These are phyloP conservation scores for Datura wrightii DNA, from an alignment of 257 asterid species.

Conservation along the genomic window DNA sequence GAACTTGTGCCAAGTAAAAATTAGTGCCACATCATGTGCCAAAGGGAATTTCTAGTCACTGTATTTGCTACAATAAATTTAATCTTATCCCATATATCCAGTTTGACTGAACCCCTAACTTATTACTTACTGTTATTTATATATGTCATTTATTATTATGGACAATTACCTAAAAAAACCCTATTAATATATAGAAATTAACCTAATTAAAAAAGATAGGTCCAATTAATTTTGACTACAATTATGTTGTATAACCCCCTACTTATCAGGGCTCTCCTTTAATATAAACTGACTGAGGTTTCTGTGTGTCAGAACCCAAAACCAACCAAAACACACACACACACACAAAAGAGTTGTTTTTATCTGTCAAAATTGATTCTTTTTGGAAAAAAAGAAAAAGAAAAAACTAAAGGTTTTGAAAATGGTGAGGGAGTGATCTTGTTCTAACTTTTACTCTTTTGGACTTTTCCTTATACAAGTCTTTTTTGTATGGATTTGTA, in stretches of 20 bases:
- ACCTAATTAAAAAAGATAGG: too few species aligned
- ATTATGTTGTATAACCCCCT: neutral
- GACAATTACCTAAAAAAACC: too few species aligned
- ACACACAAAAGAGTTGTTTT: slow-evolving; percentile 24
- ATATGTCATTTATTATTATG: too few species aligned
- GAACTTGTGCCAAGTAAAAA: slow-evolving; percentile 15
- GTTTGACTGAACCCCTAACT: too few species aligned
- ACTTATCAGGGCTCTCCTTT: neutral
- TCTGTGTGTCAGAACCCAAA: slow-evolving; percentile 53
- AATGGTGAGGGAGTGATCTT: slow-evolving; percentile 46
- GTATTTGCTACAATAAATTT: neutral
- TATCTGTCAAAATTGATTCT: slow-evolving; percentile 27
- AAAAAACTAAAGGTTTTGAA: slow-evolving; percentile 39
- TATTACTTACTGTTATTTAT: neutral
- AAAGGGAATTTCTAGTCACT: neutral
- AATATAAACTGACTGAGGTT: slow-evolving; percentile 48
- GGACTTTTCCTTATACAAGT: slow-evolving; percentile 33
- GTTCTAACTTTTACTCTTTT: slow-evolving; percentile 51
- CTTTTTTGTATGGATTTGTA: slow-evolving; percentile 32
- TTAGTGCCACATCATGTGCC: slow-evolving; percentile 33
- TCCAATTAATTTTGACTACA: neutral
- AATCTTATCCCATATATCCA: too few species aligned
- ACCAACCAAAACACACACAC: slow-evolving; percentile 53
- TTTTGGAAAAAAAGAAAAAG: neutral
- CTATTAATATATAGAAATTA: too few species aligned